phyloP scores from a whole-genome alignment of 768 basidiomycete species.

The Hericium alpestre region DNA sequence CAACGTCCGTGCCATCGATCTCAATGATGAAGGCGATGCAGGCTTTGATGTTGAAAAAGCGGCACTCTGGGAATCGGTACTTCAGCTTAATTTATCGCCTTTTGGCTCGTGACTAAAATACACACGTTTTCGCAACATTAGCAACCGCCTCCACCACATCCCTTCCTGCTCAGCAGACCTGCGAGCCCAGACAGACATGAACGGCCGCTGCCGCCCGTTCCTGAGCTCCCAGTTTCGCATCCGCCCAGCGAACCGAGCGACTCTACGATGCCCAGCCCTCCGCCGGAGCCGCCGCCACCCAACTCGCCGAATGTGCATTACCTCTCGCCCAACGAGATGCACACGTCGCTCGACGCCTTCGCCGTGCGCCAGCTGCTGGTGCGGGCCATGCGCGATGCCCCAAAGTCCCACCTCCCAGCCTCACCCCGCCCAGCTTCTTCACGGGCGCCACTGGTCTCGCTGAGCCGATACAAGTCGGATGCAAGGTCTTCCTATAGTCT shows the following conservation, averaged over 20 bases:
- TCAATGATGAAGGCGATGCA: neutral
- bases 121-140: neutral
- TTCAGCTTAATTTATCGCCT: neutral
- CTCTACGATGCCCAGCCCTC: neutral
- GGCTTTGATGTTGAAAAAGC: neutral
- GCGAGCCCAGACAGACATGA: too few species aligned
- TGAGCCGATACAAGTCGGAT: too few species aligned
- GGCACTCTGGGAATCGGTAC: neutral
- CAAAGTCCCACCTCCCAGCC: too few species aligned
- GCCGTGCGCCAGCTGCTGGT: too few species aligned
- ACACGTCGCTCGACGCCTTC: too few species aligned
- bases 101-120: neutral
- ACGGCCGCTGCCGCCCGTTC: too few species aligned
- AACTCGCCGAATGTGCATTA: neutral
- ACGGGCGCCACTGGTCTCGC: too few species aligned
- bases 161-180: neutral
- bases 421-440: too few species aligned
- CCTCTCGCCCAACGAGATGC: too few species aligned
- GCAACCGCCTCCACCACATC: neutral
- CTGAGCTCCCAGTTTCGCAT: too few species aligned
- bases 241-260: neutral
- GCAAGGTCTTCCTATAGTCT: too few species aligned
- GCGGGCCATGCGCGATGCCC: too few species aligned
- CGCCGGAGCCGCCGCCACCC: neutral
- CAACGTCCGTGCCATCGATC: neutral